Conservation (phyloP, 352 stramenopile genomes). For the Pythium sp. region DNA sequence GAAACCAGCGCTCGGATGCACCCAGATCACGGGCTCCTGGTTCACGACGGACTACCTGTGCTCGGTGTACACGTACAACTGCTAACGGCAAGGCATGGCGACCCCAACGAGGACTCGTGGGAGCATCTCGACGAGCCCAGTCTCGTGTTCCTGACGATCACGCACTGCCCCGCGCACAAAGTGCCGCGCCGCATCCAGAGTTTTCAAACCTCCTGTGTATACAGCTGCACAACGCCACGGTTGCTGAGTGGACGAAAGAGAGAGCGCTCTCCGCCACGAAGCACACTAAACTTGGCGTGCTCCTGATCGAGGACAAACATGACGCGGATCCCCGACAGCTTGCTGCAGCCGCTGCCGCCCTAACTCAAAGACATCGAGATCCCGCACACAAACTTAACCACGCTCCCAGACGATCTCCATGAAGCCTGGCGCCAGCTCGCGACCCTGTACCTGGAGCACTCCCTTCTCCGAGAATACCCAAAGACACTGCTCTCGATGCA, state of each 20-base stretch:
- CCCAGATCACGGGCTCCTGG: no score
- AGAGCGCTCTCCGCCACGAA: no score
- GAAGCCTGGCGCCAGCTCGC: not conserved
- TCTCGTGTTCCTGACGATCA: not conserved
- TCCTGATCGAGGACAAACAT: no score
- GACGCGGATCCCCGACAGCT: no score
- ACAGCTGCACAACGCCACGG: not conserved
- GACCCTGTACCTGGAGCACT: slow-evolving; percentile 12
- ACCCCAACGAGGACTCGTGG: not conserved
- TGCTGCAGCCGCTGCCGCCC: no score
- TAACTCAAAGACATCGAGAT: not conserved
- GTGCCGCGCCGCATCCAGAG: not conserved
- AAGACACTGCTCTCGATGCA: not conserved
- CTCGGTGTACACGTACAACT: not conserved
- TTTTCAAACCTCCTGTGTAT: not conserved
- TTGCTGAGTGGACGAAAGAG: not conserved
- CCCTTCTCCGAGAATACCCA: slow-evolving; percentile 11
- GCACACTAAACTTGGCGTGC: no score
- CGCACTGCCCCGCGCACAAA: not conserved
- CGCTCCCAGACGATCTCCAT: not conserved
- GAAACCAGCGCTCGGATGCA: no score
- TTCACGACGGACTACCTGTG: no score
- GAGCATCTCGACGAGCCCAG: not conserved
- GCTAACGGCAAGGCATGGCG: not conserved
- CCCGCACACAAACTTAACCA: not conserved